These are phyloP conservation scores for Pichia sp. DNA, from an alignment of 1,139 yeast species.

Conservation along the genomic window DNA sequence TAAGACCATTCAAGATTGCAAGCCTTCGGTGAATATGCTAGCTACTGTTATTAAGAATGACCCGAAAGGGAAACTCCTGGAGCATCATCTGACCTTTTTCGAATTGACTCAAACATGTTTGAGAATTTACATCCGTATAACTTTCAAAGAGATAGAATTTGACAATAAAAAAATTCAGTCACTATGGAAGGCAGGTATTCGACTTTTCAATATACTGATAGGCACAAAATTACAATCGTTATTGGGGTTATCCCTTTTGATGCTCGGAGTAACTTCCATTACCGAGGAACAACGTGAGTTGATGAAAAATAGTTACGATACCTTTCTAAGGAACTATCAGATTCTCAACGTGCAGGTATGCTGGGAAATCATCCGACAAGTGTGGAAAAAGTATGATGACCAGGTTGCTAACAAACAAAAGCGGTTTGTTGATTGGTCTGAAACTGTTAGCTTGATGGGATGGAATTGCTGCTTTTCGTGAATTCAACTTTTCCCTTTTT, in stretches of 20 bases:
- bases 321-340: constrained; percentile 22
- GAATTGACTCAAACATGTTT: constrained; percentile 47
- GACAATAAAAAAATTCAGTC: constrained; percentile 42
- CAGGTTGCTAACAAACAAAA: constrained; percentile 7
- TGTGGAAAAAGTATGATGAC: constrained; percentile 27
- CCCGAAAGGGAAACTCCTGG: constrained; percentile 32
- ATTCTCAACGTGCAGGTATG: constrained; percentile 28
- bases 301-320: constrained; percentile 38
- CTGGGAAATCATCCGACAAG: constrained; percentile 27
- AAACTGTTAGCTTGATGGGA: constrained; percentile 28
- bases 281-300: constrained; percentile 34
- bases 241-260: constrained; percentile 46
- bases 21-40: constrained; percentile 41
- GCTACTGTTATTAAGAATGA: constrained; percentile 27
- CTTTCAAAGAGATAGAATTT: constrained; percentile 42
- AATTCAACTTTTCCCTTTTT: background rate
- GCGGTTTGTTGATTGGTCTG: constrained; percentile 29
- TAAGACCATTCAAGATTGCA: constrained; percentile 35
- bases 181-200: constrained; percentile 30
- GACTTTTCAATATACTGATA: constrained; percentile 39
- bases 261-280: constrained; percentile 47
- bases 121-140: constrained; percentile 43
- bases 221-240: constrained; percentile 48
- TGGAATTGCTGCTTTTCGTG: constrained; percentile 31
- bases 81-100: constrained; percentile 47